Conservation (phyloP, 495 filamentous ascomycete species). For the Trichoderma erinaceum region DNA sequence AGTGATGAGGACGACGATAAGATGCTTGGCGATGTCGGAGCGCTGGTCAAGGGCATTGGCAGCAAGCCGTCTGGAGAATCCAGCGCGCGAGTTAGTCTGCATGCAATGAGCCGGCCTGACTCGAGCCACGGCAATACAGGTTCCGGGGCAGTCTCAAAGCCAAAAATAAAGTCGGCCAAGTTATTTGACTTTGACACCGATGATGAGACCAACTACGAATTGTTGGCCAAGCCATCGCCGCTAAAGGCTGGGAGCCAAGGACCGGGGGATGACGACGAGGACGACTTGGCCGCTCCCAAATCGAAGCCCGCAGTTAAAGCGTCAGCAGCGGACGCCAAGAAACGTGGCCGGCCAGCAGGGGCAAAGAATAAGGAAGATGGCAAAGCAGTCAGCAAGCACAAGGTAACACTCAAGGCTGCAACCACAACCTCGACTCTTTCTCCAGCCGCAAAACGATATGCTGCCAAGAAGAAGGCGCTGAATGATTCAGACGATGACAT, state of each 20-base stretch:
- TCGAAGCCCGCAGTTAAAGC: constrained; percentile 32
- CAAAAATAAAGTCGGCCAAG: constrained; percentile 48
- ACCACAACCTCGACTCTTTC: constrained; percentile 51
- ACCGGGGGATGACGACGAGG: constrained; percentile 49
- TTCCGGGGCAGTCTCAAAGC: constrained; percentile 37
- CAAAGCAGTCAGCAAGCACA: constrained; percentile 27
- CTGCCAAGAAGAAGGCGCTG: constrained; percentile 56
- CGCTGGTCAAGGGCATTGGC: constrained; percentile 85
- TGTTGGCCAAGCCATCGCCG: constrained; percentile 56
- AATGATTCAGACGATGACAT: constrained; percentile 41
- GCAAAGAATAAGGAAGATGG: constrained; percentile 41
- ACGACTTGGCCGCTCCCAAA: constrained; percentile 31
- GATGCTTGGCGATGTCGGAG: constrained; percentile 75
- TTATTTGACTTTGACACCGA: constrained; percentile 54
- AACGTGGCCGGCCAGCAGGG: constrained; percentile 44
- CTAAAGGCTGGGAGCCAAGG: constrained; percentile 47
- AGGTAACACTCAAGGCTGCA: constrained; percentile 33
- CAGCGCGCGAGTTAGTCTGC: constrained; percentile 56
- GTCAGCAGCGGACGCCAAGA: constrained; percentile 38
- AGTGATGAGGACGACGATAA: constrained; percentile 54
- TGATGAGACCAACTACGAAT: constrained; percentile 81
- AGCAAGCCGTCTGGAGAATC: constrained; percentile 37
- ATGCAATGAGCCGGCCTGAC: constrained; percentile 64
- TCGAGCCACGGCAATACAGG: constrained; percentile 50
- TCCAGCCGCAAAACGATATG: constrained; percentile 78